Conservation (phyloP, 805 yeast genomes). For the Pichia cephalocereana region DNA sequence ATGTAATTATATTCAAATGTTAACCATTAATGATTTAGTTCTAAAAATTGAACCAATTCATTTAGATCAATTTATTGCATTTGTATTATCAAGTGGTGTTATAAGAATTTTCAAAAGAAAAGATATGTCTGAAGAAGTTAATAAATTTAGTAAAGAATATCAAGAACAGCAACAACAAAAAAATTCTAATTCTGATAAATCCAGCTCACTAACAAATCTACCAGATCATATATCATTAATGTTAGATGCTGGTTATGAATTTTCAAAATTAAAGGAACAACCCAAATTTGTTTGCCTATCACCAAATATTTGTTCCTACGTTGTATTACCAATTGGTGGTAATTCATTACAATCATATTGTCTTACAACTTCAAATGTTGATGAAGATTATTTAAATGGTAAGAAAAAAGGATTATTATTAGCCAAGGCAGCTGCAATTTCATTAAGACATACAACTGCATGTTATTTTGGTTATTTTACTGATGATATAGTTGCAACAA, state of each 20-base stretch:
- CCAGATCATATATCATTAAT: constrained; percentile 33
- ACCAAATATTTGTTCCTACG: constrained; percentile 40
- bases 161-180: constrained; percentile 2
- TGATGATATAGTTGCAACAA: constrained; percentile 59
- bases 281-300: constrained; percentile 36
- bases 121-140: constrained; percentile 18
- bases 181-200: constrained; percentile 4
- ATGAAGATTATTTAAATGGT: constrained; percentile 4
- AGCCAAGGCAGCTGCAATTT: constrained; percentile 49
- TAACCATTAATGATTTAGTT: constrained; percentile 21
- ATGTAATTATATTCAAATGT: constrained; percentile 15
- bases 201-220: constrained; percentile 1
- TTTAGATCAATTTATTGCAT: constrained; percentile 31
- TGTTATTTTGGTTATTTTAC: constrained; percentile 58
- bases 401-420: constrained; percentile 26
- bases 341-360: constrained; percentile 17
- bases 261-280: constrained; percentile 28
- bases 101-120: constrained; percentile 37
- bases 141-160: constrained; percentile 18
- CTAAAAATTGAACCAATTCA: constrained; percentile 25
- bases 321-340: constrained; percentile 21
- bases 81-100: constrained; percentile 35
- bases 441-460: constrained; percentile 58
- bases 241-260: constrained; percentile 46
- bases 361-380: constrained; percentile 12